Base-by-base conservation (phyloP, 768 basidiomycete genomes). In the Lyophyllum decastes region DNA sequence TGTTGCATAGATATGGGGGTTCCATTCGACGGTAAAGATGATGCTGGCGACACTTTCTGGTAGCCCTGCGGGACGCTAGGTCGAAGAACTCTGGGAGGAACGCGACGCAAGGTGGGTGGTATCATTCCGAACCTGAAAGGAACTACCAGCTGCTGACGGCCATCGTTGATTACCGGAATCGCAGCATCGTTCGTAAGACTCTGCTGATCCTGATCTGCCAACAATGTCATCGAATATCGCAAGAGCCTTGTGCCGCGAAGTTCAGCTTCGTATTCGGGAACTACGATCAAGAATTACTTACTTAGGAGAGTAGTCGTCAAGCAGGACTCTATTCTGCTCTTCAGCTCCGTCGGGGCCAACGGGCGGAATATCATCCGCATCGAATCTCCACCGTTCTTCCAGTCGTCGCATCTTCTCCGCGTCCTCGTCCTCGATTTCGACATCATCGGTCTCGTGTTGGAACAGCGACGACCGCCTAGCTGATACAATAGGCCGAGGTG, bases 301-400 rank as follows among this genome's bases (percentile, higher is more conserved):
- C 54, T 46, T 47, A 6, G 82, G 67, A 46, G 83, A 79, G 60
- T 80, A 89, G 56, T 92, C 90, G 61, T 92, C 89, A 11, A 91
- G 66, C 14, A 92, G 71, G 0, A 81, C 68, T 4, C 90, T 78
- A 59, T 87, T 83, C 45, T 85, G 81, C 65, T 90, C 90, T 17
- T 91, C 89, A 5, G 78, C 60, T 8, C 87, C 86, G 50, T 80
- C 78, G 5, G 83, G 78, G 4, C 80, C 84, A 59, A 79, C 69
- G 0, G 79, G 68, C 7, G 85, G 83, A 12, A 64, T 71, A 58
- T 90, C 88, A 52, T 91, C 88, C 14, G 72, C 65, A 62, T 92
- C 90, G 58, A 81, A 92, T 54, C 77, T 75, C 89, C 89, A 92
- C 43, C 80, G 80, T 57, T 86, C 85, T 40, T 76, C 72, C 5